A percentile compares a stretch with the other conserved stretches of the same genome.
These are phyloP conservation scores for Termitomyces eurrhizus DNA, from an alignment of 768 basidiomycete species.

Conservation along the genomic window DNA sequence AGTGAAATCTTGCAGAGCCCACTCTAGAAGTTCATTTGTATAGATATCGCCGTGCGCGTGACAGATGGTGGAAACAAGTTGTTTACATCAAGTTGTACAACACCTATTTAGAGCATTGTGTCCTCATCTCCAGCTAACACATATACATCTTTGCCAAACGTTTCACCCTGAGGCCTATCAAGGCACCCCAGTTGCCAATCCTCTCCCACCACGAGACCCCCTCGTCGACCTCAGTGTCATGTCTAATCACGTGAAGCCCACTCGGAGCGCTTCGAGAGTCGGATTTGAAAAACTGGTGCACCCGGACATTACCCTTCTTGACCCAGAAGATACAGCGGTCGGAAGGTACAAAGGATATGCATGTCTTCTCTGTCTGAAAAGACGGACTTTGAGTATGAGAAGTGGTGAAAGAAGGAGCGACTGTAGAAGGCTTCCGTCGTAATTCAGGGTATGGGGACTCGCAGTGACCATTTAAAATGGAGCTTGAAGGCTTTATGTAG, in stretches of 20 bases:
- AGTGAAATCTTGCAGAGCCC: constrained; percentile 22
- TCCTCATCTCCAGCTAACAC: constrained; percentile 6
- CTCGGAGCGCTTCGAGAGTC: constrained; percentile 1
- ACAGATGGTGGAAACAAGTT: constrained; percentile 15
- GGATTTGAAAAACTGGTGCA: constrained; percentile 19
- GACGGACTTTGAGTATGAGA: constrained; percentile 26
- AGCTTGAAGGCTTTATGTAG: constrained; percentile 4
- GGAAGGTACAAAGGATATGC: constrained; percentile 26
- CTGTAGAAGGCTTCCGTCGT: constrained; percentile 7
- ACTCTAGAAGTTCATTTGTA: constrained; percentile 34
- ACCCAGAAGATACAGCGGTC: constrained; percentile 28
- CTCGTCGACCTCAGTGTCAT: neutral
- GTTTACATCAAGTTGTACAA: constrained; percentile 12
- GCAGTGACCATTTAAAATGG: neutral
- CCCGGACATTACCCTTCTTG: constrained; percentile 11
- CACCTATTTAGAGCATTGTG: neutral
- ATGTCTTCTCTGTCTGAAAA: constrained; percentile 32
- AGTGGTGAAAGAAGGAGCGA: constrained; percentile 15
- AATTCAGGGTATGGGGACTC: neutral
- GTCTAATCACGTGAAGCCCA: neutral
- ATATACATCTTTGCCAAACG: constrained; percentile 15
- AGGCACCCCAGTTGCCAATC: constrained; percentile 16
- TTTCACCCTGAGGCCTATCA: constrained; percentile 19
- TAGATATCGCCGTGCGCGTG: constrained; percentile 3
- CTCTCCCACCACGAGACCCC: constrained; percentile 16